Evolutionary conservation across 2,329 filamentous ascomycete species (phyloP), one percentile per base, ranked within the genome.

Genomic region (Thielaviopsis populi): DNA sequence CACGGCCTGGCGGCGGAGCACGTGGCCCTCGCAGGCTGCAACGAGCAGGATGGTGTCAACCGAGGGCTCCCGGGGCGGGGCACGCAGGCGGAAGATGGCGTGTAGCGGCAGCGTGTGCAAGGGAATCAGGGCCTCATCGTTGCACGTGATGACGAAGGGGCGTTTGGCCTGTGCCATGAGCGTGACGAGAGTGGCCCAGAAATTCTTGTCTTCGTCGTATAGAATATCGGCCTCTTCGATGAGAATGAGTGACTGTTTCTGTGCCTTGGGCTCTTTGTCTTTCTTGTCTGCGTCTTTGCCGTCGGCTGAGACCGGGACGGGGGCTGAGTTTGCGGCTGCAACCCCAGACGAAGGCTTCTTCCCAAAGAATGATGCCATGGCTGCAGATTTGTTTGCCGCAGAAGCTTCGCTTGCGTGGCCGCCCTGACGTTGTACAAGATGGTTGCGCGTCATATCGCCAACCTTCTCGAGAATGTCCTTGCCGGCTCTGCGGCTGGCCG

Each of bases 371-470:
- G 43, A 41, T 4, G 70, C 67, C 22, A 73, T 70, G 27, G 27
- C 24, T 56, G 53, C 10, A n/a, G 27, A 56, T 13, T 56, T 56
- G 30, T 13, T 37, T 30, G 27, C 53, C 4, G 27, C 10, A n/a
- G 53, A 37, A n/a, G 27, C 27, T 15, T 56, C 53, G 27, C 27
- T 5, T 4, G 53, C 10, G 8, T 56, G 27, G 22, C 71, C 70
- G 11, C 72, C 70, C 17, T 70, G 69, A 59, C 76, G 78, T 63
- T 79, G 78, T 22, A 99, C 92, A 1, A 96, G 80, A 73, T 99
- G 94, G 69, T 99, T 97, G 67, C 86, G 86, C 3, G 91, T 94
- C 92, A 99, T 97, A 73, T 99, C 91, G 48, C 94, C 95, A 54
- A 99, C 89, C 69, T 83, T 89, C 70, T 99, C 94, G 41, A 95